These are phyloP conservation scores for Naematelia encephala DNA, from an alignment of 768 basidiomycete species.

Conservation along the genomic window DNA sequence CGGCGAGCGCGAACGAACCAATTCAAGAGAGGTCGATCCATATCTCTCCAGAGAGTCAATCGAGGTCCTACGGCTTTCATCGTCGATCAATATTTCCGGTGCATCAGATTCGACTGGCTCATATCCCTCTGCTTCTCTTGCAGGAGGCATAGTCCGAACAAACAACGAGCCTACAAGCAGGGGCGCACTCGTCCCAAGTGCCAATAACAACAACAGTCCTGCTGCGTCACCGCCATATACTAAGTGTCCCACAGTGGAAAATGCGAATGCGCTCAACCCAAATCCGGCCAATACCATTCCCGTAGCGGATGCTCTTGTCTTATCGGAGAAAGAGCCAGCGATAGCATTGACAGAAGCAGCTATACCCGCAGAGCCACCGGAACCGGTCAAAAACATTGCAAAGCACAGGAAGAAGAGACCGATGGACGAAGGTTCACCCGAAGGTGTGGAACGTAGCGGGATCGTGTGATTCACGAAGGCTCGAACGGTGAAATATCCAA, in stretches of 20 bases:
- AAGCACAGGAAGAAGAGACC: constrained; percentile 58
- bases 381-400: constrained; percentile 70
- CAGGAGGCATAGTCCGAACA: constrained; percentile 65
- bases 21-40: constrained; percentile 29
- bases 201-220: constrained; percentile 69
- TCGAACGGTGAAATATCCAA: constrained; percentile 73
- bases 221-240: constrained; percentile 75
- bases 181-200: constrained; percentile 71
- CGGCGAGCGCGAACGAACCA: constrained; percentile 29
- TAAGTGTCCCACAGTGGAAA: constrained; percentile 69
- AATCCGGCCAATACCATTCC: constrained; percentile 80
- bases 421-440: background rate
- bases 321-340: constrained; percentile 76
- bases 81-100: constrained; percentile 12
- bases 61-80: constrained; percentile 1
- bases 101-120: constrained; percentile 3
- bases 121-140: constrained; percentile 16
- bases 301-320: constrained; percentile 66
- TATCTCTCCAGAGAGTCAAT: background rate
- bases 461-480: constrained; percentile 62
- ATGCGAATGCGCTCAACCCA: constrained; percentile 86
- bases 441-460: constrained; percentile 29
- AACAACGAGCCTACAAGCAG: constrained; percentile 75
- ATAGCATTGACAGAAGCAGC: constrained; percentile 71
- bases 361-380: constrained; percentile 71